These are phyloP conservation scores for Fistulinella cinereoalba DNA, from an alignment of 1,284 basidiomycete genomes.

Conservation along the genomic window DNA sequence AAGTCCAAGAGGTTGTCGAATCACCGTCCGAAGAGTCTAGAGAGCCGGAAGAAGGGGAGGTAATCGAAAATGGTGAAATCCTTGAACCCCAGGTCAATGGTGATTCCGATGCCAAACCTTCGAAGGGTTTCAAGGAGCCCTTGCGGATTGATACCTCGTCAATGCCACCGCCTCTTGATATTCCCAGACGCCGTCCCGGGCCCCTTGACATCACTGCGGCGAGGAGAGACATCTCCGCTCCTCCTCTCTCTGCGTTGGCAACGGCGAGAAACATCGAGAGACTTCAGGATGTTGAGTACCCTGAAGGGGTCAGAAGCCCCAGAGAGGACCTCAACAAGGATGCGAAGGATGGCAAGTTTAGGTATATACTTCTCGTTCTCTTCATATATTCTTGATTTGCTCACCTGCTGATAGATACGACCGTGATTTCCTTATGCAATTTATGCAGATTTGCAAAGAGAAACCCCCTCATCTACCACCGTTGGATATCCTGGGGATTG, in stretches of 20 bases:
- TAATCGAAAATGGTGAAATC: constrained; percentile 32
- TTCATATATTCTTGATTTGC: constrained; percentile 6
- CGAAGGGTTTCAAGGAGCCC: constrained; percentile 45
- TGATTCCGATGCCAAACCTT: constrained; percentile 35
- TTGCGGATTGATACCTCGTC: constrained; percentile 62
- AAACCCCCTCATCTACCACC: constrained; percentile 89
- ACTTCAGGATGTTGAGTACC: constrained; percentile 78
- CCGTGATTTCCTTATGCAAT: constrained; percentile 96
- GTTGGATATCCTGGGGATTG: constrained; percentile 89
- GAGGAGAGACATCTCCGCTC: constrained; percentile 39
- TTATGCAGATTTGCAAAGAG: constrained; percentile 94
- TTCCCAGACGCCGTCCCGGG: constrained; percentile 57
- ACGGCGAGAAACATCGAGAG: constrained; percentile 78
- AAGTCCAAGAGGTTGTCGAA: constrained; percentile 22
- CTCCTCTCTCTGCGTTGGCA: constrained; percentile 56
- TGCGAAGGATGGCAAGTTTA: constrained; percentile 87
- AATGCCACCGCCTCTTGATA: constrained; percentile 36
- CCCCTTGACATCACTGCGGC: constrained; percentile 61
- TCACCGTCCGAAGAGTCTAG: constrained; percentile 20
- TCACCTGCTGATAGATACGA: constrained; percentile 69
- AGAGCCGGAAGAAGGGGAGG: constrained; percentile 40
- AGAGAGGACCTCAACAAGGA: constrained; percentile 82
- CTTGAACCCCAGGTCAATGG: constrained; percentile 27
- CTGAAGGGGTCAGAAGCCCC: constrained; percentile 82
- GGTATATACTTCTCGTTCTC: constrained; percentile 39